These are phyloP conservation scores for Dictyostelium citrinum DNA, from an alignment of 78 protist genomes.

Conservation along the genomic window DNA sequence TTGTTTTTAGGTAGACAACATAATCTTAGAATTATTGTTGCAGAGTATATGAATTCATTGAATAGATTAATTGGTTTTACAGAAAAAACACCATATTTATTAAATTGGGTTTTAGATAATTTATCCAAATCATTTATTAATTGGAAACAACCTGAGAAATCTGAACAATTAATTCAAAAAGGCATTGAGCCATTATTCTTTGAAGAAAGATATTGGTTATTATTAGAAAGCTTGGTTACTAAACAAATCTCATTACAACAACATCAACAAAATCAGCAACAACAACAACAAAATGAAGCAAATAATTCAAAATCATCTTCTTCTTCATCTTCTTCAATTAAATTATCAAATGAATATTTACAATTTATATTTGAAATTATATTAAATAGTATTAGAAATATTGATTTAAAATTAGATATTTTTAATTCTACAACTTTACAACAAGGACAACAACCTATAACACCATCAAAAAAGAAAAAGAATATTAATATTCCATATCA, in stretches of 20 bases:
- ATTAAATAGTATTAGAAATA: neutral
- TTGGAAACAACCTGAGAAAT: slow-evolving; percentile 1
- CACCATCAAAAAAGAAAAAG: slow-evolving; percentile 23
- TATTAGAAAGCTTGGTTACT: neutral
- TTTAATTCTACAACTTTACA: neutral
- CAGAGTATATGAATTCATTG: slow-evolving; percentile 36
- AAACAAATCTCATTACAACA: neutral
- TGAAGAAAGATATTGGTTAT: slow-evolving; percentile 19
- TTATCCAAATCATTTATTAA: neutral
- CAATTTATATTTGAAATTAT: slow-evolving; percentile 24
- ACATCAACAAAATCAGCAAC: neutral
- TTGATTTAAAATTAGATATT: neutral
- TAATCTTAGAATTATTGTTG: slow-evolving; percentile 32
- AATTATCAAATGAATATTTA: slow-evolving; percentile 21
- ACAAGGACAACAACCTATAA: neutral
- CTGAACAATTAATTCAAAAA: neutral
- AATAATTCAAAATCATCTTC: neutral
- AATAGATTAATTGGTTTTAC: slow-evolving; percentile 24
- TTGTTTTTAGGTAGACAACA: neutral
- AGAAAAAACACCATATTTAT: slow-evolving; percentile 25
- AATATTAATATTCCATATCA: slow-evolving; percentile 20
- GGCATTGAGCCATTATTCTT: slow-evolving; percentile 23
- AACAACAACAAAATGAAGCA: neutral
- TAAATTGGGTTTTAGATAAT: slow-evolving; percentile 30
- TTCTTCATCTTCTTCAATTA: neutral